Base-by-base conservation (phyloP, 2,329 filamentous ascomycete species). In the Elsinoe perseae region DNA sequence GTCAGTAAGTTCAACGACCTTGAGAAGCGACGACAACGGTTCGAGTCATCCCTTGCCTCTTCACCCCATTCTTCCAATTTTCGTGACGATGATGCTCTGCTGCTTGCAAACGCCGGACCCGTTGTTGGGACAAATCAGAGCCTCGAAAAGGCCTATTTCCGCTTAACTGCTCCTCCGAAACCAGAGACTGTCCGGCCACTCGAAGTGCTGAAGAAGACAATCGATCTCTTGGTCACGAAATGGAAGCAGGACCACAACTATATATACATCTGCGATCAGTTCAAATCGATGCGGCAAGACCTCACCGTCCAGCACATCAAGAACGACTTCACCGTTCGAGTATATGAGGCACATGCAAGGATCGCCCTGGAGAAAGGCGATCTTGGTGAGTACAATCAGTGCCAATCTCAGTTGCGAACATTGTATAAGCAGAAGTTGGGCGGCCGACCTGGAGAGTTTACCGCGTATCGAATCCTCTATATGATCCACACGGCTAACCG, bases 371-470 rank as follows among this genome's bases (percentile, higher is more conserved):
- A 98, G 75, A 96, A 95, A 81, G 90, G 88, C 75, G 93, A 98
- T 79, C 83, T 97, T 78, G 92, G 93, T 98, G 93, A 98, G 93
- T 98, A 98, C 93, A 98, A 98, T 78, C 93, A 98, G 81, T 98
- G 93, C 75, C 93, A 98, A 78, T 97, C 93, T 67, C 93, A 98
- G 77, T 80, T 98, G 69, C 89, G 89, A 73, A 89, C 87, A 63
- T 78, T 98, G 67, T 97, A 98, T 75, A 82, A 83, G 71, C 82
- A 89, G 75, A 87, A 88, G 64, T 77, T 95, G 70, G 89, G 89
- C 69, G 93, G 92, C 66, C 90, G 91, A 72, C 84, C 88, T 69
- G 85, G 88, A 75, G 93, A 98, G 74, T 98, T 98, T 76, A 93
- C 93, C 82, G 93, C 92, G 62, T 98, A 98, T 79, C 92, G 93